Conservation (phyloP, 2,329 filamentous ascomycete species). For the Claviceps maximensis region DNA sequence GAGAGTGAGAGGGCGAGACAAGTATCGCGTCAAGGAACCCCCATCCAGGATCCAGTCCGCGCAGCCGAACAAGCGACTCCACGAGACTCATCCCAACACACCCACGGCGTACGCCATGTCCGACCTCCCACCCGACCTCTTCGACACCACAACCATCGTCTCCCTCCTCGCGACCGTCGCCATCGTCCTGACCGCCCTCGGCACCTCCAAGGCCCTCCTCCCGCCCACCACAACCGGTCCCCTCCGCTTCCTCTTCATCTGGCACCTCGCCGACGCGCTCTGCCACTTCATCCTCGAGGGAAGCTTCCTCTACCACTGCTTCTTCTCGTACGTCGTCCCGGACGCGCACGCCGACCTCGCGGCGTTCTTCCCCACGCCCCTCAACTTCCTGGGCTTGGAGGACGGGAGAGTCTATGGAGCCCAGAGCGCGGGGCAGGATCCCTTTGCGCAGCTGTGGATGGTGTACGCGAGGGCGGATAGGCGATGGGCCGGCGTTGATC, state of each 20-base stretch:
- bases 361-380: constrained; percentile 35
- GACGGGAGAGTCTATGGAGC: constrained; percentile 39
- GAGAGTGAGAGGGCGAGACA: too few relatives aligned
- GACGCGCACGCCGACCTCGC: too few relatives aligned
- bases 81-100: too few relatives aligned
- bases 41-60: too few relatives aligned
- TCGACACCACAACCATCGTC: constrained; percentile 46
- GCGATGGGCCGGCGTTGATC: constrained; percentile 50
- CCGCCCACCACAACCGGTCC: constrained; percentile 38
- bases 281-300: constrained; percentile 89
- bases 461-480: constrained; percentile 52
- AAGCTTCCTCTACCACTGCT: constrained; percentile 87
- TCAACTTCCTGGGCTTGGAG: constrained; percentile 36
- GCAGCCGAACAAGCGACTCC: too few relatives aligned
- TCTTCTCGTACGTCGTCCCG: too few relatives aligned
- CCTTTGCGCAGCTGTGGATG: constrained; percentile 52
- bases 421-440: constrained; percentile 45
- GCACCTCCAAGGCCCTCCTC: constrained; percentile 31
- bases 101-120: too few relatives aligned
- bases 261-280: constrained; percentile 87
- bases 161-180: constrained; percentile 44
- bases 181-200: constrained; percentile 37
- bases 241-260: constrained; percentile 72
- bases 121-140: constrained; percentile 31
- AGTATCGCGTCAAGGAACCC: too few relatives aligned